Conservation (phyloP, 306 rosid genomes). For the Begonia loranthoides region DNA sequence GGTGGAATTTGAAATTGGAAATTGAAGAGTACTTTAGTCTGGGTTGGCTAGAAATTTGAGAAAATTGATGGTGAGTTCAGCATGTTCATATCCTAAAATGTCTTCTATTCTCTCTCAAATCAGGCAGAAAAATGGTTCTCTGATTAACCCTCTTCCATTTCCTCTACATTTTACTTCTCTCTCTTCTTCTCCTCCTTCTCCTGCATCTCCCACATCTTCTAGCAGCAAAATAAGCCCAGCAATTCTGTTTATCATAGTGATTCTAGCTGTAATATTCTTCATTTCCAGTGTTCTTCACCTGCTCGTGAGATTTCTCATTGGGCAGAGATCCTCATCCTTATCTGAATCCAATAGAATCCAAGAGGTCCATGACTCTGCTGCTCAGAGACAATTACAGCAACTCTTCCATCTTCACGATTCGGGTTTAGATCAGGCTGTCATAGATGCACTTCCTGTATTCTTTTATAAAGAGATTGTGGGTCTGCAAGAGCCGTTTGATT, state of each 20-base stretch:
- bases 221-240: constrained; percentile 47
- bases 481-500: constrained; percentile 62
- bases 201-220: constrained; percentile 25
- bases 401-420: constrained; percentile 69
- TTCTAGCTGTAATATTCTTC: constrained; percentile 60
- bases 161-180: constrained; percentile 19
- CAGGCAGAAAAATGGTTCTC: constrained; percentile 18
- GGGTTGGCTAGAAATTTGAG: constrained; percentile 7
- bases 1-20: constrained; percentile 11
- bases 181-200: constrained; percentile 10
- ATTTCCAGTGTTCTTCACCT: constrained; percentile 47
- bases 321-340: constrained; percentile 30
- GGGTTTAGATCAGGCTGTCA: constrained; percentile 56
- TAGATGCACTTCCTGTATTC: constrained; percentile 67
- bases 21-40: constrained; percentile 9
- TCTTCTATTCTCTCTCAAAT: constrained; percentile 39
- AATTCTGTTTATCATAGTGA: constrained; percentile 45
- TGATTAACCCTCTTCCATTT: constrained; percentile 24
- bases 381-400: constrained; percentile 80
- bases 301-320: constrained; percentile 42
- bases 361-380: constrained; percentile 33
- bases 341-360: constrained; percentile 38
- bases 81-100: constrained; percentile 38
- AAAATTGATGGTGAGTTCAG: constrained; percentile 12
- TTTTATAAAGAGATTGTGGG: constrained; percentile 47